phyloP scores from a whole-genome alignment of 1,284 basidiomycete species.

The Ganoderma meredithae region DNA sequence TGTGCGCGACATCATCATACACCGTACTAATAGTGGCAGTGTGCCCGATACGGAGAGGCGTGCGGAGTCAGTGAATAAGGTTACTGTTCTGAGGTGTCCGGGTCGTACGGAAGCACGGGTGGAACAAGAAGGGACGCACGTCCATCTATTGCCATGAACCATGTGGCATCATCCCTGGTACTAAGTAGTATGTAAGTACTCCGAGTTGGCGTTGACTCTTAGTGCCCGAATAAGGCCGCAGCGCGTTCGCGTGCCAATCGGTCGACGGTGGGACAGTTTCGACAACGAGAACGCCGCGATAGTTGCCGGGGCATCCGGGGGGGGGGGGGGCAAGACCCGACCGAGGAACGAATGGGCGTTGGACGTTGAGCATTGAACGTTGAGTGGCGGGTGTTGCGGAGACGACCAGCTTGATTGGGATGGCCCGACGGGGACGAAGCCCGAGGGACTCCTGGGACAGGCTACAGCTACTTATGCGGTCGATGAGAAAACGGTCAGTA shows the following conservation, averaged over 20 bases:
- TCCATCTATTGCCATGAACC: not conserved
- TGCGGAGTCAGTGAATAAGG: not conserved
- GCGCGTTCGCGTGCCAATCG: not conserved
- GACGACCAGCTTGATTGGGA: not conserved
- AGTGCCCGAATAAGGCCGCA: not conserved
- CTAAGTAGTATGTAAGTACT: no score
- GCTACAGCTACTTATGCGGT: not conserved
- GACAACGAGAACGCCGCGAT: no score
- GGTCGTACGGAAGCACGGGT: not conserved
- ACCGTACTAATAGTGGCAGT: not conserved
- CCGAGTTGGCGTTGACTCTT: not conserved
- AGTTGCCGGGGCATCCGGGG: no score
- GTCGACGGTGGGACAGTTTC: no score
- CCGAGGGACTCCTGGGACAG: not conserved
- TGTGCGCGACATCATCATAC: not conserved
- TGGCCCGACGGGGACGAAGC: not conserved
- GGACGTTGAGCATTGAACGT: not conserved
- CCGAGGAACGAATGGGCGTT: not conserved
- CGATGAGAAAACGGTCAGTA: not conserved
- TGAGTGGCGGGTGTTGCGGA: not conserved
- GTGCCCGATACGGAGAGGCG: not conserved
- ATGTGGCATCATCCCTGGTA: not conserved
- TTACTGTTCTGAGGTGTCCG: not conserved
- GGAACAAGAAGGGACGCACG: not conserved
- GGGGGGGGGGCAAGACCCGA: not conserved